Conservation (phyloP, 345 rosid species). For the Citrus maxima region DNA sequence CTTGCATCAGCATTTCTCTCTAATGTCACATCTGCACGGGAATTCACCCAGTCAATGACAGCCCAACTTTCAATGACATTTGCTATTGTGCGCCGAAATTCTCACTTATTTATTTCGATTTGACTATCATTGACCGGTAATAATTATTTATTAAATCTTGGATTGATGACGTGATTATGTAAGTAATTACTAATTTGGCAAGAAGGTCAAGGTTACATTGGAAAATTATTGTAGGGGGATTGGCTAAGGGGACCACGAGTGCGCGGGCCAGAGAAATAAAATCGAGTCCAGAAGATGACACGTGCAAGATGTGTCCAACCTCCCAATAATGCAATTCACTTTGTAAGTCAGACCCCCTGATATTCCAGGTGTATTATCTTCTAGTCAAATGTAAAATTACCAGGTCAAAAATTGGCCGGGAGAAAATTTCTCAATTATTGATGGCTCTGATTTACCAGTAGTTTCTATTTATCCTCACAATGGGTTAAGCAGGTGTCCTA, state of each 20-base stretch:
- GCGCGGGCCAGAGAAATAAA: neutral
- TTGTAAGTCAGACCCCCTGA: neutral
- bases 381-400: neutral
- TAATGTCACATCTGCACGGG: neutral
- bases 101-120: no score
- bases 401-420: neutral
- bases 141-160: no score
- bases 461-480: no score
- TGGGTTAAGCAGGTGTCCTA: no score
- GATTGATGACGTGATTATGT: no score
- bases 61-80: neutral
- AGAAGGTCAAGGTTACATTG: no score
- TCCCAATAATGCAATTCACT: neutral
- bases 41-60: neutral
- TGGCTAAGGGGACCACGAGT: neutral
- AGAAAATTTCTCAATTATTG: neutral
- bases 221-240: no score
- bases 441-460: constrained; percentile 19
- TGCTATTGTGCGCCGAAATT: constrained; percentile 20
- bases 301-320: neutral
- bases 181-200: no score
- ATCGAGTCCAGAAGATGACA: neutral
- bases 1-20: neutral
- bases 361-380: neutral
- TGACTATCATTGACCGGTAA: neutral